Evolutionary conservation across 2,329 filamentous ascomycete species (phyloP).

Genomic region (Akanthomyces dipterigenus): DNA sequence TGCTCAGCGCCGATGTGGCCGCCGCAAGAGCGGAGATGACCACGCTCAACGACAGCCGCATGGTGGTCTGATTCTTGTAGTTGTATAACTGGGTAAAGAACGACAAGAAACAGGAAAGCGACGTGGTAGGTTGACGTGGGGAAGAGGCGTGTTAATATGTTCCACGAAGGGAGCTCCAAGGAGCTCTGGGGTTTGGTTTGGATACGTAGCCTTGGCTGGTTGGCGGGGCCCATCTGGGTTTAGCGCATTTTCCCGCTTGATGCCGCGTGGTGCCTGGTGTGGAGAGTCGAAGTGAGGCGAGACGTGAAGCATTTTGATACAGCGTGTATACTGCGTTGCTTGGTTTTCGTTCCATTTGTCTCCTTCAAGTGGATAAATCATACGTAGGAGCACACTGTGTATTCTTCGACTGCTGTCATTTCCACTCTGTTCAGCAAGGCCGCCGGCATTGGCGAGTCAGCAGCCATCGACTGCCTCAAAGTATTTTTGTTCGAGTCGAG

Average conservation of each 20-base stretch:
- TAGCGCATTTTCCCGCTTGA: background rate
- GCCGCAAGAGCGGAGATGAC: slow-evolving; percentile 60
- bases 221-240: slow-evolving; percentile 1
- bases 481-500: background rate
- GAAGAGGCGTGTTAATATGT: slow-evolving; percentile 2
- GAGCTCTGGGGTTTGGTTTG: slow-evolving; percentile 11
- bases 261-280: slow-evolving; percentile 1
- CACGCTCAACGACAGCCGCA: slow-evolving; percentile 70
- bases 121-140: background rate
- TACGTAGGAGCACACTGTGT: too few species aligned
- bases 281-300: background rate
- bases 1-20: slow-evolving; percentile 69
- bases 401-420: too few species aligned
- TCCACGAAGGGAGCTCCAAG: slow-evolving; percentile 11
- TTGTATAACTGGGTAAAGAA: background rate
- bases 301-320: background rate
- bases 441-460: too few species aligned
- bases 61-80: slow-evolving; percentile 27
- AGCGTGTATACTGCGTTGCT: background rate
- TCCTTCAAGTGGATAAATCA: too few species aligned
- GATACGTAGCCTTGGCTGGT: slow-evolving; percentile 12
- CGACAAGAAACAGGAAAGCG: background rate
- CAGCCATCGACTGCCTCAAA: too few species aligned
- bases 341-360: too few species aligned
- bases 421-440: too few species aligned